phyloP scores from a whole-genome alignment of 441 rosid species.

The Mallotus repandus region DNA sequence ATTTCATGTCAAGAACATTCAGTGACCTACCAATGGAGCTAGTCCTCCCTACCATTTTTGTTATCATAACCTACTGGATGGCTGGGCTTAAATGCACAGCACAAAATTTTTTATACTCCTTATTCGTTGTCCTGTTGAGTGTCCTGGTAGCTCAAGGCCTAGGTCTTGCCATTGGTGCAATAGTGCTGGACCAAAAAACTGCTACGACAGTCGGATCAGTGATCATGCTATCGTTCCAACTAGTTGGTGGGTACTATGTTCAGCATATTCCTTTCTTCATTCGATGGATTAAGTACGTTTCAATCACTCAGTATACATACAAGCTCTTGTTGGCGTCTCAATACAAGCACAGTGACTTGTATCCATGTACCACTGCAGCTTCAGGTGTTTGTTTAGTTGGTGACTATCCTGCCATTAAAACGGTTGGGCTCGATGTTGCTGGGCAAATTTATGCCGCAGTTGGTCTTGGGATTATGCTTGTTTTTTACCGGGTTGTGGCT shows the following conservation, averaged over 20 bases:
- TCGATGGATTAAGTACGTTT: conserved; percentile 44
- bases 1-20: conserved; percentile 47
- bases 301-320: conserved; percentile 37
- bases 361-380: conserved; percentile 25
- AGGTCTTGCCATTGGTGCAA: conserved; percentile 57
- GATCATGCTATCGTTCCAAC: conserved; percentile 35
- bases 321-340: conserved; percentile 47
- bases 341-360: conserved; percentile 35
- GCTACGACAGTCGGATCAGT: conserved; percentile 45
- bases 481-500: conserved; percentile 44
- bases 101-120: conserved; percentile 39
- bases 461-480: conserved; percentile 44
- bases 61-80: conserved; percentile 66
- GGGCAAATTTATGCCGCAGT: conserved; percentile 28
- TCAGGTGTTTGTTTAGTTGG: conserved; percentile 36
- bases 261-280: conserved; percentile 49
- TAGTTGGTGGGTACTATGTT: conserved; percentile 49
- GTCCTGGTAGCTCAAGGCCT: conserved; percentile 49
- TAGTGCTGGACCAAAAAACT: conserved; percentile 42
- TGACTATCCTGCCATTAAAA: conserved; percentile 41
- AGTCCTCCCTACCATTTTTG: conserved; percentile 50
- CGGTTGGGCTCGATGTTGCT: conserved; percentile 42
- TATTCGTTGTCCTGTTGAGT: conserved; percentile 35
- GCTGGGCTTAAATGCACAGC: conserved; percentile 51
- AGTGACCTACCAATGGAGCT: conserved; percentile 78